Evolutionary conservation across 2,329 filamentous ascomycete genomes (phyloP), one percentile per base, ranked within the genome.

Genomic region (Aspergillus fischeri): DNA sequence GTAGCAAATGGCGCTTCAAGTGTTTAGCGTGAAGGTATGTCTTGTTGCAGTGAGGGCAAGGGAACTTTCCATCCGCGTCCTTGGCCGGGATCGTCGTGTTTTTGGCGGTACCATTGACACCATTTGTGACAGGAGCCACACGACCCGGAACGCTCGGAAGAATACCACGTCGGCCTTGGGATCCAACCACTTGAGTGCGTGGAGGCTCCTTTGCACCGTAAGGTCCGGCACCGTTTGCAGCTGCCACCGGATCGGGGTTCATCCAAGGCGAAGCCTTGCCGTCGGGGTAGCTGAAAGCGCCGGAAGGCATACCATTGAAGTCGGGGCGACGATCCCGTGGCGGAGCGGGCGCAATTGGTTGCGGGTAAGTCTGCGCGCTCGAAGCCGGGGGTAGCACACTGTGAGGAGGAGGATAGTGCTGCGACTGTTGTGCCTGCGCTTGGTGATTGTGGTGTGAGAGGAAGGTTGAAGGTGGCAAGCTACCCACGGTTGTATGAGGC

Each of bases 11-110:
- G 69, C 94, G 89, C 84, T 97, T 97, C 67, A 97, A 78, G 77
- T 97, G 94, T 82, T 99, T 97, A 49, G 93, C 90, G 74, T 97
- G 94, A 57, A 97, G 82, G 73, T 99, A 99, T 6, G 92, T 97
- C 82, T 97, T 97, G 69, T 91, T 96, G 79, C 94, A 99, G 75
- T 97, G 92, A 68, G 92, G 92, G 78, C 94, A 99, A 59, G 94
- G 93, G 72, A 95, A 99, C 80, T 97, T 97, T 71, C 94, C 94
- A 73, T 97, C 93, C 8, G 92, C 91, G 75, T 97, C 93, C 80
- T 97, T 97, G 66, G 91, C 89, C 17, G 92, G 92, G 62, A 96
- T 94, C 61, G 90, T 86, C 59, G 90, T 88, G 68, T 83, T 90
- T 82, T 96, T 95, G 9, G 84, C 82, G 29, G 84, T 80, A 47